phyloP scores from a whole-genome alignment of 495 filamentous ascomycete species.

The Collariella sp. region DNA sequence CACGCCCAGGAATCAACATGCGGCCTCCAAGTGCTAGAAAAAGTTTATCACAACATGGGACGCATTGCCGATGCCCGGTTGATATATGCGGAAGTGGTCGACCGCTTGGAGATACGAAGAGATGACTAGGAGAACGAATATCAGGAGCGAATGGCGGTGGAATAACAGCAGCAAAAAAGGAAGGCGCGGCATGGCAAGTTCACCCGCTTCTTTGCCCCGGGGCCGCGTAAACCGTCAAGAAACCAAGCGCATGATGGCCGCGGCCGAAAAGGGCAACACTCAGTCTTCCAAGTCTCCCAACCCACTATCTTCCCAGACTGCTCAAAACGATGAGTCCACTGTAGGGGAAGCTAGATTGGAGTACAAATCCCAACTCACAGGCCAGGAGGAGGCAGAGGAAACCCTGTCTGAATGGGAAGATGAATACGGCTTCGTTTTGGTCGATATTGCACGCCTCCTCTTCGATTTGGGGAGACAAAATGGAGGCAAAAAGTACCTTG shows the following conservation, averaged over 20 bases:
- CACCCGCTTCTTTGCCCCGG: not conserved
- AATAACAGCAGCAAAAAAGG: not conserved
- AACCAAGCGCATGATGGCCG: no score
- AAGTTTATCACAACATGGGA: constrained; percentile 6
- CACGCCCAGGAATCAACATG: not conserved
- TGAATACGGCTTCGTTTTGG: not conserved
- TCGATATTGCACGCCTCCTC: not conserved
- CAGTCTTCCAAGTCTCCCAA: no score
- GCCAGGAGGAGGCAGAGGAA: not conserved
- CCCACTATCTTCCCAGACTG: no score
- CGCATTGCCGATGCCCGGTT: not conserved
- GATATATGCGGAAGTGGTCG: not conserved
- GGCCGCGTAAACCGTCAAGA: not conserved
- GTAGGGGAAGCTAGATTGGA: no score
- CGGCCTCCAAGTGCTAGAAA: not conserved
- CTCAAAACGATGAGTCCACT: no score
- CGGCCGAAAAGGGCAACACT: no score
- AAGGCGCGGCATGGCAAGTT: not conserved
- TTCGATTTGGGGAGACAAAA: not conserved
- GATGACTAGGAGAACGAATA: not conserved
- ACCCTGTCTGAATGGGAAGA: not conserved
- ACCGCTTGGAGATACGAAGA: not conserved
- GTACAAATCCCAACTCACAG: not conserved
- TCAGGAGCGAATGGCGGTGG: not conserved
- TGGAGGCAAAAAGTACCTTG: not conserved